Evolutionary conservation across 2,329 filamentous ascomycete species (phyloP), one percentile per base, ranked within the genome.

Genomic region (Fusarium sp.): DNA sequence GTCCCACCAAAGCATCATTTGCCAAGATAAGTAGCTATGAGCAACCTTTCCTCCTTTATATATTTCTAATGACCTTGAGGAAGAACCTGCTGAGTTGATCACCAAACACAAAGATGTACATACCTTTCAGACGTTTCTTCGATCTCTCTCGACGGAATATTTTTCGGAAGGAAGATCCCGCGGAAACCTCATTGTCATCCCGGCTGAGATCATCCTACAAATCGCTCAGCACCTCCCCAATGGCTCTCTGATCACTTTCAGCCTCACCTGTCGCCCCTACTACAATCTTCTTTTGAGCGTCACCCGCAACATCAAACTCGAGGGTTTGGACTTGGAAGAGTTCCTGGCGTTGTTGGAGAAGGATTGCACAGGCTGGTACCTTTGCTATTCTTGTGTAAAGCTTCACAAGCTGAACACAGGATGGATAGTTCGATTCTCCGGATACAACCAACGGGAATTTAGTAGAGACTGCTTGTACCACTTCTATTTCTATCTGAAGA

Each of bases 391-490:
- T 18, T 69, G 64, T 30, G 14, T 23, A 8, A 52, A 8, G 14
- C 55, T 64, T 41, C 67, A 69, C 37, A 15, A 20, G 7, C 55
- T 58, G 49, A 33, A 35, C 15, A 8, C 3, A 12, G 15, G 17
- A 2, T 18, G 41, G 35, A 0, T 14, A 6, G 1, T 12, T n/a
- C 20, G 35, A 17, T 20, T 6, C 0, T 35, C n/a, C 1, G 5
- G 10, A 0, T 50, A 27, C 46, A 0, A 7, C 0, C 2, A 18
- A 1, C 18, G 30, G 32, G 0, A 2, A 11, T 50, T 15, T 3
- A 15, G 3, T 1, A 50, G 26, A 2, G 1, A 26, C n/a, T 66
- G 56, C 9, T 3, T 52, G 6, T 12, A 12, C 0, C 18, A 26
- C n/a, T 62, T 32, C 17, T 0, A 6, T 9, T 32, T 38, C 20